Base-by-base conservation (phyloP, 345 rosid genomes). In the Corchorus capsularis region DNA sequence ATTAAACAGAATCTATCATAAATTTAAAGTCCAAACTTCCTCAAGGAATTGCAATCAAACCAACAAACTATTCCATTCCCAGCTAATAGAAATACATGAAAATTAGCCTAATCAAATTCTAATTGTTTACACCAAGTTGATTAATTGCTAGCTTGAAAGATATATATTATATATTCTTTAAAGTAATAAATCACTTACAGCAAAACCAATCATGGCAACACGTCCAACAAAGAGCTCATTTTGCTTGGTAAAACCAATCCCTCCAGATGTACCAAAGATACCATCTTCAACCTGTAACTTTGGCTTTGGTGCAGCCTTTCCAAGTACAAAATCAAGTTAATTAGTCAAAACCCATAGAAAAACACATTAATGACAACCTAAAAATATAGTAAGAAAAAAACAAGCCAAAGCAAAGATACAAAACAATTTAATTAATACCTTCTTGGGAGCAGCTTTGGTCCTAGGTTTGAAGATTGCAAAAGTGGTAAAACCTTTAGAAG, bases 151-250 rank as follows among this genome's bases (percentile, higher is more conserved):
- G 61, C 7, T n/a, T 52, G 46, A 37, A 56, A 37, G 27, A 27
- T 27, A 27, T 27, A 27, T 0, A 27, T 27, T 27, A 16, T 12
- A 53, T 22, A 22, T 57, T 22, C 66, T 27, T 27, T 4, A 59
- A 64, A 1, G 15, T 27, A 27, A 27, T 27, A 34, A 27, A 63
- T 19, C 9, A 79, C 95, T 91, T 79, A 94, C 98, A 45, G 99
- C 99, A 76, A 95, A 95, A 61, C 99, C 99, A 80, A 95, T 60
- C 99, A 95, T 95, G 78, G 99, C 99, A 13, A 95, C 99, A 69
- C 99, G 98, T n/a, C 99, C 98, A 2, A 95, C 99, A 54, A 95
- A 95, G 79, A 95, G 96, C 79, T 95, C 99, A 63, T 95, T 95
- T 73, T 84, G 86, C 88, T 95, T 95, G 0, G 99, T 95, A 80